These are phyloP conservation scores for Irpex sp. DNA, from an alignment of 1,284 basidiomycete genomes.

Conservation along the genomic window DNA sequence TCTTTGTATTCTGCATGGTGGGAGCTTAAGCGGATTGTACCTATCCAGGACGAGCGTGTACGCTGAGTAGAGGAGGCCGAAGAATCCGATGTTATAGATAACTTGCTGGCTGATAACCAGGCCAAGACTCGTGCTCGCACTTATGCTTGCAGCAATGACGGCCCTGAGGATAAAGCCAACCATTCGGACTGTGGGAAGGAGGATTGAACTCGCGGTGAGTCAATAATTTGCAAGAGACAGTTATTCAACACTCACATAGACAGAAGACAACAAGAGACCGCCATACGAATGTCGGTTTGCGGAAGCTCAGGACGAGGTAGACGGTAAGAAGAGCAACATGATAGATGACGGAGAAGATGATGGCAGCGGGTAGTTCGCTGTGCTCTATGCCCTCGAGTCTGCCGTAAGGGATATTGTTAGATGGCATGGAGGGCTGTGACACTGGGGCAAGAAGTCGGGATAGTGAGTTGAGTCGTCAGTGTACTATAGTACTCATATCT, in stretches of 20 bases:
- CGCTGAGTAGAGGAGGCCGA: slow-evolving; percentile 14
- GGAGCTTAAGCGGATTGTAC: not conserved
- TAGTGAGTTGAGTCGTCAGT: too few relatives aligned
- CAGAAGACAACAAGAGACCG: slow-evolving; percentile 8
- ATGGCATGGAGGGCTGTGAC: too few relatives aligned
- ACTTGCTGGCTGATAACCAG: slow-evolving; percentile 4
- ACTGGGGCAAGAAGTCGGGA: too few relatives aligned
- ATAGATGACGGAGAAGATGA: slow-evolving; percentile 12
- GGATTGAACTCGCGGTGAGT: not conserved
- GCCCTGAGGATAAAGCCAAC: slow-evolving; percentile 11
- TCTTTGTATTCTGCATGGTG: not conserved
- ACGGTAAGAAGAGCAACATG: slow-evolving; percentile 6
- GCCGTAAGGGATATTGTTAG: not conserved
- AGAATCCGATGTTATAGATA: slow-evolving; percentile 13
- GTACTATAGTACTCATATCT: too few relatives aligned
- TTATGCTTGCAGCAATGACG: slow-evolving; percentile 5
- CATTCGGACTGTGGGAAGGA: slow-evolving; percentile 4
- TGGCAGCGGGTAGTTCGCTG: slow-evolving; percentile 7
- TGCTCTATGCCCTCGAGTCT: slow-evolving; percentile 6
- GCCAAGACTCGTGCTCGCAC: slow-evolving; percentile 2
- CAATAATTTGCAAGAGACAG: not conserved
- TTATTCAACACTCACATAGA: slow-evolving; percentile 3
- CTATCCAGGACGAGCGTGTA: slow-evolving; percentile 12
- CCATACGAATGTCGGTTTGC: slow-evolving; percentile 7
- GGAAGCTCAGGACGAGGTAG: slow-evolving; percentile 4